Evolutionary conservation across 2,329 filamentous ascomycete genomes (phyloP), one percentile per base, ranked within the genome.

Genomic region (Sclerotinia nivalis): DNA sequence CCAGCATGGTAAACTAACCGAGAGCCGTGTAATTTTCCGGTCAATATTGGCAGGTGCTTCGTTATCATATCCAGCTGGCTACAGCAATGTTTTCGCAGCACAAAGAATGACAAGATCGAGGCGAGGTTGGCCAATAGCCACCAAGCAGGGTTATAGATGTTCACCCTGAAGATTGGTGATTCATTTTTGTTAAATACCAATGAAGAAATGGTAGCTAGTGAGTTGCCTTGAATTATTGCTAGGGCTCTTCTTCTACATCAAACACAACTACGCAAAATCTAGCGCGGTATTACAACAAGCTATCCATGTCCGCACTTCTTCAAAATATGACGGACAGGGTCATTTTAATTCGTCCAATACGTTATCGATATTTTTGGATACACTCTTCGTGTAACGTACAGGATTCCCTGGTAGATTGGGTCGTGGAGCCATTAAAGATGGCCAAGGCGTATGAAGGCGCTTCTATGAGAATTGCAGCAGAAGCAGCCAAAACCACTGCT

Each of bases 161-260:
- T 7, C 31, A 15, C 0, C 0, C 0, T 3, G 5, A 4, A 37
- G 4, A 5, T 0, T 0, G 0, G 4, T 2, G 10, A 58, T 20
- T 31, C 55, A 0, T n/a, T 34, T 4, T 58, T 58, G 31, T 0
- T 58, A n/a, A 31, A 58, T 2, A 58, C 20, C 0, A 37, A 15
- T 37, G 4, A 31, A n/a, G 1, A 15, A 0, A 13, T 37, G 31
- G 31, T 7, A 58, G 4, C 22, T 58, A n/a, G n/a, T n/a, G 31
- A 31, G 2, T 58, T 40, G 31, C 55, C 0, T 58, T 40, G 31
- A 58, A 28, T 1, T 58, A 58, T 58, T 58, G 55, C 1, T 58
- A 31, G 55, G 31, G 54, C 9, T 56, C 31, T 37, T 56, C 54
- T 1, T 28, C 18, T 56, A n/a, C 28, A n/a, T 0, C 1, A 0